phyloP scores from a whole-genome alignment of 2,329 filamentous ascomycete genomes.

The Daldinia sp. region DNA sequence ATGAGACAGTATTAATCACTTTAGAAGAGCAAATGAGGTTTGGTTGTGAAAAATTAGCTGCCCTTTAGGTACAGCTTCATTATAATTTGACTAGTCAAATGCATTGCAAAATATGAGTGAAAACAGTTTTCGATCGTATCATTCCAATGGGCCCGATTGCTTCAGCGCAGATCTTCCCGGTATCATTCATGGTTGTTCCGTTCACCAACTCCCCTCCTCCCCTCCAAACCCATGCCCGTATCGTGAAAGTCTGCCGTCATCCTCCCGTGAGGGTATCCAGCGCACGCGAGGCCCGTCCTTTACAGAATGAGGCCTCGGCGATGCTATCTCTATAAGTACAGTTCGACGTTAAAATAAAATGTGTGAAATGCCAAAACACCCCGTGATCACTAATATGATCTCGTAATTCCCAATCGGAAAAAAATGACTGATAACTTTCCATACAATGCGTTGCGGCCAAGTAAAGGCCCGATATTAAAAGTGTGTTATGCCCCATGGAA shows the following conservation, averaged over 20 bases:
- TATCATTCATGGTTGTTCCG: slow-evolving; percentile 41
- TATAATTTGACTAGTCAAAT: slow-evolving; percentile 32
- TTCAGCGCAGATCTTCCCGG: slow-evolving; percentile 34
- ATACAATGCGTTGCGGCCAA: slow-evolving; percentile 38
- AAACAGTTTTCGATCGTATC: slow-evolving; percentile 37
- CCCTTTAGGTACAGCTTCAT: slow-evolving; percentile 30
- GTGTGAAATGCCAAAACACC: slow-evolving; percentile 40
- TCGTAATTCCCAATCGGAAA: slow-evolving; percentile 39
- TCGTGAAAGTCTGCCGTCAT: slow-evolving; percentile 41
- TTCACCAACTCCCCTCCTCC: slow-evolving; percentile 31
- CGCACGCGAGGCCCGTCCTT: slow-evolving; percentile 48
- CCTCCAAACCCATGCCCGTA: slow-evolving; percentile 34
- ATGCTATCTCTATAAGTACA: slow-evolving; percentile 49
- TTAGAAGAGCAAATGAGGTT: slow-evolving; percentile 20
- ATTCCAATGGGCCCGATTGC: slow-evolving; percentile 38
- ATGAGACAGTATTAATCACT: not conserved
- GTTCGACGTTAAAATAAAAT: slow-evolving; percentile 30
- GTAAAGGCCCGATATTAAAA: slow-evolving; percentile 44
- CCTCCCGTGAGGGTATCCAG: slow-evolving; percentile 51
- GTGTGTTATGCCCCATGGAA: slow-evolving; percentile 26
- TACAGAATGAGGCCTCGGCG: slow-evolving; percentile 46
- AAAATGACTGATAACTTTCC: slow-evolving; percentile 34
- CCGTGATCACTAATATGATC: slow-evolving; percentile 36
- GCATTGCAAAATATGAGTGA: slow-evolving; percentile 27
- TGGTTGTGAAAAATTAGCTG: slow-evolving; percentile 17